Evolutionary conservation across 2,329 filamentous ascomycete genomes (phyloP).

Genomic region (Aspergillus bombycis): DNA sequence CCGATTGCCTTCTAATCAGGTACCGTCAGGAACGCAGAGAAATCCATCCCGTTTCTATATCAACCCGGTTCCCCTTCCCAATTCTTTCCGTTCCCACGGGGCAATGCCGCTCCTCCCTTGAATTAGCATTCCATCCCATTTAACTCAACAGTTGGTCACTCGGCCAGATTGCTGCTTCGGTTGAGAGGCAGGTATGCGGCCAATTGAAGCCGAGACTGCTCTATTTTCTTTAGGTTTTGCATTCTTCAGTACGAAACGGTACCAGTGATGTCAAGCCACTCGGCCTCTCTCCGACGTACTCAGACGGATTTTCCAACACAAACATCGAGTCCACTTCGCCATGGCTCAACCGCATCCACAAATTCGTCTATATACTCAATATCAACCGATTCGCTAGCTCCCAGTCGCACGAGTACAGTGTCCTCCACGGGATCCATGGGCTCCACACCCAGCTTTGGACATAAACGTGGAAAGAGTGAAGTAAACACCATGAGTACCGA

Average conservation of each 20-base stretch:
- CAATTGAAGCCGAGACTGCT: conserved; percentile 33
- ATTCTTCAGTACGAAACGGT: conserved; percentile 32
- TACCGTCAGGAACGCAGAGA: conserved; percentile 5
- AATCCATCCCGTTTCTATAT: conserved; percentile 26
- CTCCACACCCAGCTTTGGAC: conserved; percentile 54
- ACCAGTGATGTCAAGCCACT: conserved; percentile 45
- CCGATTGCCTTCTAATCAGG: conserved; percentile 1
- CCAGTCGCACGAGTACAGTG: conserved; percentile 68
- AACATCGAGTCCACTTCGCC: conserved; percentile 52
- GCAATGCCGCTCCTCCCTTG: conserved; percentile 28
- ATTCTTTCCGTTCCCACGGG: conserved; percentile 23
- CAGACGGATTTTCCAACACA: conserved; percentile 46
- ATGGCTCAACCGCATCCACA: conserved; percentile 59
- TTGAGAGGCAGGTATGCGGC: conserved; percentile 44
- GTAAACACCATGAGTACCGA: conserved; percentile 58
- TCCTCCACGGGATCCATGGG: conserved; percentile 72
- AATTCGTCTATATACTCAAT: conserved; percentile 57
- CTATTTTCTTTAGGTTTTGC: conserved; percentile 30
- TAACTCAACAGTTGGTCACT: conserved; percentile 13
- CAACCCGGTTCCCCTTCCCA: conserved; percentile 25
- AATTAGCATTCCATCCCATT: conserved; percentile 26
- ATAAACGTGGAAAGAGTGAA: conserved; percentile 79
- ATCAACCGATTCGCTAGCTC: conserved; percentile 52
- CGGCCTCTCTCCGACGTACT: conserved; percentile 39
- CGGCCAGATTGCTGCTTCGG: conserved; percentile 28